phyloP scores from a whole-genome alignment of 2,329 filamentous ascomycete genomes.

The Xylariaceae sp. region DNA sequence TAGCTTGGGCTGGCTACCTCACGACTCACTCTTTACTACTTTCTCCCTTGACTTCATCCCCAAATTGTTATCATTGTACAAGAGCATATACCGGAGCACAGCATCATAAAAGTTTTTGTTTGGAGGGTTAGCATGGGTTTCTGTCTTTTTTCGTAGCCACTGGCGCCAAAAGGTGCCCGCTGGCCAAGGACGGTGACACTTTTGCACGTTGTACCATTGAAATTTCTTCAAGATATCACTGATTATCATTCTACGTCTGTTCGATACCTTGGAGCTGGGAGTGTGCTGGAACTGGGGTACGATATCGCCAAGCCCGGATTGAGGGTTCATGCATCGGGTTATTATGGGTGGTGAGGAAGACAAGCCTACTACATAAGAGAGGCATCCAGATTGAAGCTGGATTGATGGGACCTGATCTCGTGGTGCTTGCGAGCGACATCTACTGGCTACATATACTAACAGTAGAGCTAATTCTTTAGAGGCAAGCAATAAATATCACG shows the following conservation, averaged over 20 bases:
- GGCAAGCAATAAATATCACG: too few relatives aligned
- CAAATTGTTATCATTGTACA: conserved; percentile 38
- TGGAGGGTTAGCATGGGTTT: conserved; percentile 30
- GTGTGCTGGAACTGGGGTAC: conserved; percentile 18
- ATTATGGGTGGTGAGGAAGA: conserved; percentile 9
- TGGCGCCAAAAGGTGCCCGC: conserved; percentile 29
- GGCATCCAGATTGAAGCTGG: conserved; percentile 23
- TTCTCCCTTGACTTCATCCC: conserved; percentile 13
- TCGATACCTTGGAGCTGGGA: conserved; percentile 25
- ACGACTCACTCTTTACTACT: conserved; percentile 29
- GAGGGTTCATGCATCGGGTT: conserved; percentile 8
- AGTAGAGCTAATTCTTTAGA: too few relatives aligned
- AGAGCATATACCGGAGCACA: conserved; percentile 50
- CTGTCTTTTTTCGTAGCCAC: conserved; percentile 29
- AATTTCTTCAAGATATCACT: conserved; percentile 31
- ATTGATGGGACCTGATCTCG: conserved; percentile 32
- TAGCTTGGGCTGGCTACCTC: conserved; percentile 3
- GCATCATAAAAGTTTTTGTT: conserved; percentile 42
- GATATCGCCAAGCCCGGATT: conserved; percentile 12
- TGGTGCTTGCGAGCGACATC: too few relatives aligned
- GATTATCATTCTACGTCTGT: conserved; percentile 29
- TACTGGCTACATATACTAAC: too few relatives aligned
- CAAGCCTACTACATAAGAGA: conserved; percentile 15
- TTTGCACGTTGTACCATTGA: conserved; percentile 27
- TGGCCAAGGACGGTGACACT: too few relatives aligned